Evolutionary conservation across 1,139 yeast genomes (phyloP).

Genomic region (Nakaseomyces bracarensis): DNA sequence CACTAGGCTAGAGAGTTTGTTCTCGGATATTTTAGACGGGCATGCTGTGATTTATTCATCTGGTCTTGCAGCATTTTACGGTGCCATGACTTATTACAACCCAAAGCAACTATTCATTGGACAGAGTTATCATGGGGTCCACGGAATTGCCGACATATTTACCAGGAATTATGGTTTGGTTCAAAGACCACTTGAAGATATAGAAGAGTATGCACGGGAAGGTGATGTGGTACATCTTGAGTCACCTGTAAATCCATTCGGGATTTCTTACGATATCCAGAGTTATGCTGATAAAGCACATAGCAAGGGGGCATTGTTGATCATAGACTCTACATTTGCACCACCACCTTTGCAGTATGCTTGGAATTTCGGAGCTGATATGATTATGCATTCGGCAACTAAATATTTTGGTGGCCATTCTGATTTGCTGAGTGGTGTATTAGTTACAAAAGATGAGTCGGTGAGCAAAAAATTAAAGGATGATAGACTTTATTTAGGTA

Average conservation of each 20-base stretch:
- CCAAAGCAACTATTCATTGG: conserved; percentile 74
- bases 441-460: conserved; percentile 50
- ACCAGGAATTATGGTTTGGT: conserved; percentile 53
- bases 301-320: conserved; percentile 53
- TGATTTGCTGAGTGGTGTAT: conserved; percentile 76
- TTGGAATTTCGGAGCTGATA: conserved; percentile 71
- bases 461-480: conserved; percentile 40
- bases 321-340: conserved; percentile 84
- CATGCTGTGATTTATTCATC: conserved; percentile 62
- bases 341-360: conserved; percentile 88
- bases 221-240: conserved; percentile 83
- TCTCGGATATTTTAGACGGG: conserved; percentile 49
- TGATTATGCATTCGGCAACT: conserved; percentile 83
- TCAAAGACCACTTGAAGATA: conserved; percentile 45
- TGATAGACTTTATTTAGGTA: conserved; percentile 67
- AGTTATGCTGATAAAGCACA: conserved; percentile 63
- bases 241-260: conserved; percentile 83
- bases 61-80: conserved; percentile 76
- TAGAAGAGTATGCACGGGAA: conserved; percentile 40
- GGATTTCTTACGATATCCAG: conserved; percentile 55
- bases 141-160: conserved; percentile 56
- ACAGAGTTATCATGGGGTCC: conserved; percentile 79
- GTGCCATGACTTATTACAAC: conserved; percentile 58
- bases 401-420: conserved; percentile 92
- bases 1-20: conserved; percentile 55